Conservation (phyloP, 1,139 yeast species). For the Kluyveromyces sp. region DNA sequence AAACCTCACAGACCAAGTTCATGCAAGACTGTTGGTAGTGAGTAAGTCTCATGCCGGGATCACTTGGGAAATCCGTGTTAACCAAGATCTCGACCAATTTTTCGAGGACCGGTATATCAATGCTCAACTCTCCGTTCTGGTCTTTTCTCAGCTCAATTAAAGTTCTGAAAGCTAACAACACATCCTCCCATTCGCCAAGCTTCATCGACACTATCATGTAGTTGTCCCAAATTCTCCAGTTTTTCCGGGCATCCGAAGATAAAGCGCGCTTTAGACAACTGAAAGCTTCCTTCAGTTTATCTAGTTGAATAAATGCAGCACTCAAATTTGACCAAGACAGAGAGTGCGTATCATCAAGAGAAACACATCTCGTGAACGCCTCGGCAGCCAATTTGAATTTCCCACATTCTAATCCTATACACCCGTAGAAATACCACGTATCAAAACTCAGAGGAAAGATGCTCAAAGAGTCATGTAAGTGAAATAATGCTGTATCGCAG, state of each 20-base stretch:
- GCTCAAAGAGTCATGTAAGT: constrained; percentile 67
- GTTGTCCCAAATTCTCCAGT: constrained; percentile 92
- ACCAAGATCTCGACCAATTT: constrained; percentile 62
- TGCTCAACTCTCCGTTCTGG: constrained; percentile 51
- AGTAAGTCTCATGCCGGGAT: constrained; percentile 37
- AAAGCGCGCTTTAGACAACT: constrained; percentile 77
- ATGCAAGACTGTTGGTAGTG: constrained; percentile 62
- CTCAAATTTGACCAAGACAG: constrained; percentile 95
- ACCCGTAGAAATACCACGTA: constrained; percentile 91
- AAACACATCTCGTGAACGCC: constrained; percentile 87
- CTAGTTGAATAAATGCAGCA: constrained; percentile 61
- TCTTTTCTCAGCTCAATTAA: constrained; percentile 51
- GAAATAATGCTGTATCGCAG: constrained; percentile 49
- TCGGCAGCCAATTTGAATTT: constrained; percentile 79
- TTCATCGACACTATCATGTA: constrained; percentile 76
- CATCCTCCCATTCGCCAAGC: constrained; percentile 82
- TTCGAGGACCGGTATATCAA: constrained; percentile 74
- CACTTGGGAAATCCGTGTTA: constrained; percentile 43
- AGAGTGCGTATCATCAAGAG: constrained; percentile 75
- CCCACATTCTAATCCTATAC: constrained; percentile 71
- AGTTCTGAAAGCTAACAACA: constrained; percentile 61
- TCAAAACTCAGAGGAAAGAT: constrained; percentile 73
- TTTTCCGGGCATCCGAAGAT: constrained; percentile 59
- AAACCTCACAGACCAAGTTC: constrained; percentile 56
- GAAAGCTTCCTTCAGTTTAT: constrained; percentile 69